Base-by-base conservation (phyloP, 2,329 filamentous ascomycete genomes). In the Myriosclerotinia duriaeana region DNA sequence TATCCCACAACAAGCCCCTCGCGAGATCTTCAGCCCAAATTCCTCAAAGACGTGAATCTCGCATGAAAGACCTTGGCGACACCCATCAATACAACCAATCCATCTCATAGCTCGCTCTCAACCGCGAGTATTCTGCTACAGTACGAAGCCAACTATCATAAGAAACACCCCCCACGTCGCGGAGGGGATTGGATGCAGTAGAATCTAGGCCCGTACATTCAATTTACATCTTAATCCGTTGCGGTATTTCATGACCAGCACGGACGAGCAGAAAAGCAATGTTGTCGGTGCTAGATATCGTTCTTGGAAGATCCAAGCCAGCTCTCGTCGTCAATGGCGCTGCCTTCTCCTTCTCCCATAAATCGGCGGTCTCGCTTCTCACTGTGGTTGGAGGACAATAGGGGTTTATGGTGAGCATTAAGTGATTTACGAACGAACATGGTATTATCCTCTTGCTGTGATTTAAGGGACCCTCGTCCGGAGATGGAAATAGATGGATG, bases 231-330 rank as follows among this genome's bases (percentile, higher is more conserved):
- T 53, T 15, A 63, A 26, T 30, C 36, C 59, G 12, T 38, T 26
- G n/a, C 46, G 30, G 36, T 48, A 53, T 42, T 53, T 36, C 46
- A 63, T 53, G 34, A 53, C 22, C 9, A 53, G 34, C 26, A 53
- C 48, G 7, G 44, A 22, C 4, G 34, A n/a, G 38, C 36, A 42
- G 17, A 63, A 34, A 17, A 53, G 22, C 17, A 63, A 63, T 14
- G 36, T 63, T 42, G 22, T 42, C 6, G 60, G 60, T 20, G 60
- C 60, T 63, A 44, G 36, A 30, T 42, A 42, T 53, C 22, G 22
- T 52, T 63, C 48, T 63, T 63, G 59, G 5, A 42, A 63, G 12
- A n/a, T 30, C 60, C 48, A 63, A 11, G 36, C 48, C 53, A 17
- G 36, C 48, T 63, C 60, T 53, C 15, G 14, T 17, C 8, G 44